Evolutionary conservation across 2,329 filamentous ascomycete species (phyloP), one percentile per base, ranked within the genome.

Genomic region (Trichoderma arundinaceum): DNA sequence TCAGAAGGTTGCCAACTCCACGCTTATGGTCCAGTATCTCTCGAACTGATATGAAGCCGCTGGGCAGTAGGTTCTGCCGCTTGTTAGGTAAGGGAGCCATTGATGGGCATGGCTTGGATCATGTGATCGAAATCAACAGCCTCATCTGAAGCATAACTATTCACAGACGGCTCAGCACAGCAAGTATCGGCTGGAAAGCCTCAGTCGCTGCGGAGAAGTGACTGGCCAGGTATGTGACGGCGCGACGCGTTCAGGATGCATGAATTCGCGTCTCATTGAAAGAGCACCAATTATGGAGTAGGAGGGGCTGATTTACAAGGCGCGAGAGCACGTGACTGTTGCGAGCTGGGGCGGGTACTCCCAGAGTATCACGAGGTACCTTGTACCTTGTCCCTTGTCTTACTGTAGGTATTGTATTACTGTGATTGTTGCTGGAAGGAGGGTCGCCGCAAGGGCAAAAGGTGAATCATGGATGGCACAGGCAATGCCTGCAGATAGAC

Each of bases 11-110:
- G 33, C 73, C 68, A 32, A 70, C 15, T 8, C 69, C 53, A 52
- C 76, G 64, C 28, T 75, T 73, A 19, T 75, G 76, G 58, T 83
- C 76, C 67, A 87, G 71, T 19, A 87, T 73, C 35, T 81, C 74
- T 68, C 77, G 72, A 69, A 83, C 75, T 12, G 73, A 64, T 57
- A 67, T 66, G 63, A 74, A 75, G 54, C 70, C 69, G 19, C 66
- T 63, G 19, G 73, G 75, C 57, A 70, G 59, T 33, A 64, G 17
- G 9, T 17, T 60, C 41, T 49, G 65, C 46, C 35, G 54, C n/a
- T 57, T 43, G 52, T 46, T 59, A 39, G 32, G 38, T 28, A 28
- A 12, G 6, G 52, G 58, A 59, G 65, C 53, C 65, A 66, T 66
- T n/a, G 15, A 48, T 48, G 49, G 39, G 22, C 59, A 64, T 64